Percentiles rank a stretch among this genome's conserved stretches.
Conservation (phyloP, 768 basidiomycete species). For the Pleurotus sapidus region DNA sequence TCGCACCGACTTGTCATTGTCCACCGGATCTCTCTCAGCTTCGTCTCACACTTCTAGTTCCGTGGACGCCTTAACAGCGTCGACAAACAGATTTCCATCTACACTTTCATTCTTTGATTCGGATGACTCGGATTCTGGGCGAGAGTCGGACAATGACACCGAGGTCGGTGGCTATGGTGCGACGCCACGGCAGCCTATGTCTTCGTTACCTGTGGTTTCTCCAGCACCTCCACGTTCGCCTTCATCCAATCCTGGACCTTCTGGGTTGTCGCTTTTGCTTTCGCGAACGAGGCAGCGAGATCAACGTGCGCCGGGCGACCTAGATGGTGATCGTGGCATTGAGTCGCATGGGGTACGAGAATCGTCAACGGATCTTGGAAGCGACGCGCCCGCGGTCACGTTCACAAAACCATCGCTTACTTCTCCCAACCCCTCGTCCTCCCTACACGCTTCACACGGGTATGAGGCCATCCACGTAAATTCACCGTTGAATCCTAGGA, state of each 20-base stretch:
- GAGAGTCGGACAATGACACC: slow-evolving; percentile 4
- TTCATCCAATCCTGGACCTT: slow-evolving; percentile 10
- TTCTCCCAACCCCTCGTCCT: too few relatives aligned
- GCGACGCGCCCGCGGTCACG: too few relatives aligned
- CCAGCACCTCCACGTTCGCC: slow-evolving; percentile 1
- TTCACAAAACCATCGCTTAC: too few relatives aligned
- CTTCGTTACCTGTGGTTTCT: too few relatives aligned
- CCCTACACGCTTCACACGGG: too few relatives aligned
- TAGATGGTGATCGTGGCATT: neutral
- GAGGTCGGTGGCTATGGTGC: neutral
- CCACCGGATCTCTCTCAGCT: neutral
- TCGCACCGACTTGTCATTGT: neutral
- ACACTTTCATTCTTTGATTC: slow-evolving; percentile 13
- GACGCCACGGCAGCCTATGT: slow-evolving; percentile 11
- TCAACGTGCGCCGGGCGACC: too few relatives aligned
- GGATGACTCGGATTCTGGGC: neutral
- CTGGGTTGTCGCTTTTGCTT: slow-evolving; percentile 8
- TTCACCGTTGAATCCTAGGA: too few relatives aligned
- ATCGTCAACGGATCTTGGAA: too few relatives aligned
- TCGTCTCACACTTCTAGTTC: neutral
- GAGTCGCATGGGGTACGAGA: neutral
- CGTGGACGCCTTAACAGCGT: neutral
- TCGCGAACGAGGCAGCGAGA: too few relatives aligned
- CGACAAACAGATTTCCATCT: neutral
- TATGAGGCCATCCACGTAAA: too few relatives aligned